Evolutionary conservation across 306 rosid genomes (phyloP), one percentile per base, ranked within the genome.

Genomic region (Fagus crenata): DNA sequence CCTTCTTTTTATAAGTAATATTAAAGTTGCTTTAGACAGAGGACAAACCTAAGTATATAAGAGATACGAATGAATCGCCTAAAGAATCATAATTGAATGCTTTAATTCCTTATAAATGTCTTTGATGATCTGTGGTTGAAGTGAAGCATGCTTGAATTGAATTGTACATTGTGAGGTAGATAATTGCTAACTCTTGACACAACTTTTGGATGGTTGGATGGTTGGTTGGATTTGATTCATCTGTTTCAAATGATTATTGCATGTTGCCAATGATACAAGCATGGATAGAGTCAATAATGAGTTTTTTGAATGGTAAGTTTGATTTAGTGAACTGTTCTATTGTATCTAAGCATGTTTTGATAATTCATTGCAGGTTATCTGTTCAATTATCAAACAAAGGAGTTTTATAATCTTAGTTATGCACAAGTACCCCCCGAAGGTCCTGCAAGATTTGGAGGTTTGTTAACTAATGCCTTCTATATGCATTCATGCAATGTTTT

Each of bases 391-490:
- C 99, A 96, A 79, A 79, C 99, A 39, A 96, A 85, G 76, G 99
- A 96, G 88, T 87, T 92, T 77, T 92, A 91, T 84, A 96, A 96
- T 87, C 97, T 96, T 77, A 96, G 98, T 81, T 85, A 86, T 81
- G 88, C 97, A 74, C 96, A 80, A 35, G 90, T 85, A 84, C 88
- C 87, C 2, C 90, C 93, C 0, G 92, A 89, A 83, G 98, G 96
- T 71, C 96, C 99, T 17, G 93, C 90, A 58, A 86, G 85, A 85
- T 96, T 92, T 88, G 99, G 99, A 92, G 99, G 99, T 96, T 84
- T 74, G 91, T 86, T 77, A 70, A 77, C 46, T 58, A 76, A 17
- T 72, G 51, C 80, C 51, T 79, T 83, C 81, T 54, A 56, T 79
- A 51, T 79, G 17, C 86, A 37, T 80, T 77, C 77, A 37, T 77